Conservation (phyloP, 345 rosid genomes). For the Eucalyptus coolabah region DNA sequence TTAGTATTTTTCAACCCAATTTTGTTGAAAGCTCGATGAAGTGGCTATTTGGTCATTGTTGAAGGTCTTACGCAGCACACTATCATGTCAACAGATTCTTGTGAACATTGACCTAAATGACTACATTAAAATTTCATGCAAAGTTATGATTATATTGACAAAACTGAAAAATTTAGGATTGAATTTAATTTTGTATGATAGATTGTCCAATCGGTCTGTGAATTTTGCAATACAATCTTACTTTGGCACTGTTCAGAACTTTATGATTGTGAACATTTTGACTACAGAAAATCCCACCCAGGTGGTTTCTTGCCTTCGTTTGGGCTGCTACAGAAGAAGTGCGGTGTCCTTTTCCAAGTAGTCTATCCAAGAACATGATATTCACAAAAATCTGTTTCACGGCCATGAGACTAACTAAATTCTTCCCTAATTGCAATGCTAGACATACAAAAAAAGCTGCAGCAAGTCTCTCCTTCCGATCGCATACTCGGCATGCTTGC, state of each 20-base stretch:
- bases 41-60: too few species aligned
- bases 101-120: neutral
- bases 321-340: neutral
- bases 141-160: neutral
- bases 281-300: neutral
- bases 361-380: neutral
- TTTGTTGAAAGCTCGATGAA: too few species aligned
- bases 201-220: too few species aligned
- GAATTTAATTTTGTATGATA: rapidly evolving
- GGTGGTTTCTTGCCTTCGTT: neutral
- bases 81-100: neutral
- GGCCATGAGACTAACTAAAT: neutral
- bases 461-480: neutral
- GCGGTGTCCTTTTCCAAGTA: neutral
- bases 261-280: neutral
- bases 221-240: neutral
- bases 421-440: neutral
- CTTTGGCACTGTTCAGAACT: neutral
- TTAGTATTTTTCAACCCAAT: too few species aligned
- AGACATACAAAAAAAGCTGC: neutral
- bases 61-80: rapidly evolving
- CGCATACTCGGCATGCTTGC: neutral
- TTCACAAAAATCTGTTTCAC: neutral
- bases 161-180: neutral
- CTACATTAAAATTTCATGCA: neutral